phyloP scores from a whole-genome alignment of 2,329 filamentous ascomycete species.

The Hymenoscyphus infarciens region DNA sequence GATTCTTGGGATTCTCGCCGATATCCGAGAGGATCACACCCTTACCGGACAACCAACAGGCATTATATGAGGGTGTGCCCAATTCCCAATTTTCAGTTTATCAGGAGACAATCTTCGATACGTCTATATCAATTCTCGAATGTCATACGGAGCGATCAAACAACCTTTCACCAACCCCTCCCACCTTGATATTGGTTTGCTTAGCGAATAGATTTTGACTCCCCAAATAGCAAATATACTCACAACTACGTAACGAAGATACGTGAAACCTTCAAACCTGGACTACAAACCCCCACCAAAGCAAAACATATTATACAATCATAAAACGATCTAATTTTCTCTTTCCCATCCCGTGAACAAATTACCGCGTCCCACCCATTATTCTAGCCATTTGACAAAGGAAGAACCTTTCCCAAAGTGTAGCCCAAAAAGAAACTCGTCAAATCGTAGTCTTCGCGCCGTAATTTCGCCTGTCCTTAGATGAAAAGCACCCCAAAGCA shows the following conservation, averaged over 20 bases:
- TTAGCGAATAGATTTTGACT: background rate
- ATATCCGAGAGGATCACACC: background rate
- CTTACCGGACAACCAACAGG: too few relatives aligned
- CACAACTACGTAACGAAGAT: too few relatives aligned
- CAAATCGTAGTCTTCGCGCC: background rate
- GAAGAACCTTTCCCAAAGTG: too few relatives aligned
- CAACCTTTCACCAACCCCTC: background rate
- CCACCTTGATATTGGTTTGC: background rate
- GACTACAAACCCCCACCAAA: too few relatives aligned
- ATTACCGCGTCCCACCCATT: too few relatives aligned
- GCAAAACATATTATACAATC: too few relatives aligned
- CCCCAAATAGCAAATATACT: too few relatives aligned
- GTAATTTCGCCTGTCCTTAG: background rate
- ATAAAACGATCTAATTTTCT: too few relatives aligned
- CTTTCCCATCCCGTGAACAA: too few relatives aligned
- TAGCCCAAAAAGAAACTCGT: background rate
- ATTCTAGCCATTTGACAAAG: too few relatives aligned
- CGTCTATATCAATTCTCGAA: too few relatives aligned
- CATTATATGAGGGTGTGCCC: background rate
- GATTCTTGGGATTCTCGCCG: background rate
- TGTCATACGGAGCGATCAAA: background rate
- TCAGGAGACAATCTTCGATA: background rate
- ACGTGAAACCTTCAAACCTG: too few relatives aligned
- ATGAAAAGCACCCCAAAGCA: background rate
- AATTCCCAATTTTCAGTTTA: background rate